Percentiles rank a stretch among this genome's conserved stretches.
phyloP scores from a whole-genome alignment of 257 asterid genomes.

The Pogostemon cablin region DNA sequence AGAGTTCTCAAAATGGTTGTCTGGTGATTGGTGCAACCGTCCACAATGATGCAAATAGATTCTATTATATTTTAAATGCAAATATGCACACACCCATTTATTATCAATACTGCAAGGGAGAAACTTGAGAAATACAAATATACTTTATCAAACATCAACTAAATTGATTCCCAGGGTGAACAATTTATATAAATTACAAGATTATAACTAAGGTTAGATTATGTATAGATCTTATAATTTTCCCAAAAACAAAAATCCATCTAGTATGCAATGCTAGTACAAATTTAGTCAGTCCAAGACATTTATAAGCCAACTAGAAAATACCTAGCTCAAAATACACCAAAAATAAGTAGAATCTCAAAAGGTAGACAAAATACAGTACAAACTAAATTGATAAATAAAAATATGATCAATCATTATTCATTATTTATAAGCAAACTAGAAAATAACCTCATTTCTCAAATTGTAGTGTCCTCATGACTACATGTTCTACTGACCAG shows the following conservation, averaged over 20 bases:
- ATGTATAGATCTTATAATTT: slow-evolving; percentile 17
- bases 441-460: slow-evolving; percentile 11
- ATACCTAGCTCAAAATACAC: neutral
- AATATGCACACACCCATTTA: slow-evolving; percentile 3
- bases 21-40: slow-evolving; percentile 20
- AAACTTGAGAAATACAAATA: neutral
- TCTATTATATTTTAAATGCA: neutral
- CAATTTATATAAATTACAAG: slow-evolving; percentile 20
- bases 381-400: neutral
- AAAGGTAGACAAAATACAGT: slow-evolving; percentile 13
- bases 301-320: too few relatives aligned
- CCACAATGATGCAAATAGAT: slow-evolving; percentile 19
- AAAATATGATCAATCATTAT: neutral
- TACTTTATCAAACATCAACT: slow-evolving; percentile 10
- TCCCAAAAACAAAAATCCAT: neutral
- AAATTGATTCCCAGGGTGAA: slow-evolving; percentile 12
- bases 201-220: slow-evolving; percentile 1
- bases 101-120: slow-evolving; percentile 17
- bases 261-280: slow-evolving; percentile 9
- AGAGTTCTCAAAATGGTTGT: neutral
- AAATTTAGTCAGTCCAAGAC: too few relatives aligned
- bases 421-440: slow-evolving; percentile 14
- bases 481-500: neutral
- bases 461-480: neutral
- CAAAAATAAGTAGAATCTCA: slow-evolving; percentile 10